Percentiles rank a stretch among this genome's conserved stretches.
These are phyloP conservation scores for Blastocladiella emersonii DNA, from an alignment of 371 early-diverging fungal genomes.

Conservation along the genomic window DNA sequence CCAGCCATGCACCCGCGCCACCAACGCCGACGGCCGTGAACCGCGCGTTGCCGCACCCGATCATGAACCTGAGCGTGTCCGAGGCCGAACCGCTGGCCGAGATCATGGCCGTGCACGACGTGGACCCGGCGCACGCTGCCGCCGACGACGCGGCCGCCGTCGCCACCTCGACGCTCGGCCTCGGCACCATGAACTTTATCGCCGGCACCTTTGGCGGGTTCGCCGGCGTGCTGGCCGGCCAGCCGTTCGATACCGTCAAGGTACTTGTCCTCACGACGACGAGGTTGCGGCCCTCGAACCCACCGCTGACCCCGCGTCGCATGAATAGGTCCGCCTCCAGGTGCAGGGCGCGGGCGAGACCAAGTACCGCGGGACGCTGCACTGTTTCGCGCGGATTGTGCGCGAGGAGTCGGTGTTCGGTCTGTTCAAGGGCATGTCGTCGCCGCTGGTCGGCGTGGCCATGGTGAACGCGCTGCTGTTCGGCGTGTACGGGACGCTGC, in stretches of 20 bases:
- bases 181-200: constrained; percentile 20
- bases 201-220: constrained; percentile 46
- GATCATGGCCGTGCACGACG: background rate
- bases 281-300: background rate
- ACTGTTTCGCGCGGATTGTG: constrained; percentile 41
- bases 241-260: constrained; percentile 40
- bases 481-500: constrained; percentile 52
- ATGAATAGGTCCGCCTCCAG: background rate
- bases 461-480: constrained; percentile 71
- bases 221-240: constrained; percentile 46
- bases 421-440: constrained; percentile 60
- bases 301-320: constrained; percentile 12
- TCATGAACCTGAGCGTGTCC: background rate
- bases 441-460: constrained; percentile 64
- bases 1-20: too few relatives aligned
- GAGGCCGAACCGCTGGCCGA: background rate
- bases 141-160: background rate
- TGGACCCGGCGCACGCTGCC: background rate
- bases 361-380: constrained; percentile 41
- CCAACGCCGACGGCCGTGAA: too few relatives aligned
- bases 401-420: constrained; percentile 45
- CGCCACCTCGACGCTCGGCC: background rate
- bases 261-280: constrained; percentile 6
- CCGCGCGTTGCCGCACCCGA: too few relatives aligned
- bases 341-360: constrained; percentile 37